Percentiles rank a stretch among this genome's conserved stretches.
phyloP scores from a whole-genome alignment of 257 asterid species.

The Forsythia viridissima region DNA sequence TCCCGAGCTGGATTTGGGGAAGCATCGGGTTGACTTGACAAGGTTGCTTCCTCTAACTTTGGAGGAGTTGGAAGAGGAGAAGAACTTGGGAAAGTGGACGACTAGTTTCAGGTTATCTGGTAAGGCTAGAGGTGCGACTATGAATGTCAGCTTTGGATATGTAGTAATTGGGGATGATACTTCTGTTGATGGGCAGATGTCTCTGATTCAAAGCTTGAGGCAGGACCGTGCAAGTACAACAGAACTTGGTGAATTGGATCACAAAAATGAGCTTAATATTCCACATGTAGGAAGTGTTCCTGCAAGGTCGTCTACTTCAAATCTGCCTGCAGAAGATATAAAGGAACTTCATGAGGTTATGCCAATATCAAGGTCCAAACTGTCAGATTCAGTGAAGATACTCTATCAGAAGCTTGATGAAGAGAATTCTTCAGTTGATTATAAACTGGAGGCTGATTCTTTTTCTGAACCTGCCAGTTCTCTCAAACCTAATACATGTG shows the following conservation, averaged over 20 bases:
- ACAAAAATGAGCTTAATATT: constrained; percentile 35
- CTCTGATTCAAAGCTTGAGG: constrained; percentile 34
- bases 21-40: constrained; percentile 79
- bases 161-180: constrained; percentile 46
- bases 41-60: constrained; percentile 86
- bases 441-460: constrained; percentile 39
- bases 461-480: constrained; percentile 29
- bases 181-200: constrained; percentile 28
- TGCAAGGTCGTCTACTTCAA: constrained; percentile 37
- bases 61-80: constrained; percentile 90
- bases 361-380: constrained; percentile 48
- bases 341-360: constrained; percentile 87
- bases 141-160: constrained; percentile 83
- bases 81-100: constrained; percentile 84
- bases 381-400: constrained; percentile 62
- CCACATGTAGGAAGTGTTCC: constrained; percentile 67
- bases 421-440: constrained; percentile 39
- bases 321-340: constrained; percentile 47
- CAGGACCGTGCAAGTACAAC: constrained; percentile 36
- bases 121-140: constrained; percentile 70
- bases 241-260: constrained; percentile 33
- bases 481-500: constrained; percentile 27
- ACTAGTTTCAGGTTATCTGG: constrained; percentile 90
- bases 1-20: constrained; percentile 87
- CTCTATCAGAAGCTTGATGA: constrained; percentile 70